Evolutionary conservation across 2,329 filamentous ascomycete species (phyloP).

Genomic region (Arthrobotrys iridis): DNA sequence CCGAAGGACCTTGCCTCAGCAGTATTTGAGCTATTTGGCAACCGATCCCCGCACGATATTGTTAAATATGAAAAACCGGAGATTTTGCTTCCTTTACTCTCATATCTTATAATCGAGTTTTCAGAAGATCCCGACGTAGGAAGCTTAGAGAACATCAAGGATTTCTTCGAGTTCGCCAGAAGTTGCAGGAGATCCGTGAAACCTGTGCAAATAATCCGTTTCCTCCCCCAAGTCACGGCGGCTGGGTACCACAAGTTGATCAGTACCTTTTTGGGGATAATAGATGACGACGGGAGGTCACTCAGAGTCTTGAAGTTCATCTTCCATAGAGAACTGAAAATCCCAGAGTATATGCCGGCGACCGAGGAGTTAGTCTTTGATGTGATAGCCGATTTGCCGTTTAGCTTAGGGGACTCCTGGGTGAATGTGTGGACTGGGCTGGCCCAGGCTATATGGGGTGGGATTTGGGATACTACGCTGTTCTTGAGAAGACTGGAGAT

Average conservation of each 20-base stretch:
- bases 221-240: neutral
- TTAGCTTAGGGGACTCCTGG: slow-evolving; percentile 26
- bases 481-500: slow-evolving; percentile 9
- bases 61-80: slow-evolving; percentile 1
- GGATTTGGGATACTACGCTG: slow-evolving; percentile 15
- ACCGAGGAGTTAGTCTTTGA: slow-evolving; percentile 5
- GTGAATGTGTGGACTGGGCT: slow-evolving; percentile 28
- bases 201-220: neutral
- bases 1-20: no score
- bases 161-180: slow-evolving; percentile 6
- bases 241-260: neutral
- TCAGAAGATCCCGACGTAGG: neutral
- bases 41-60: neutral
- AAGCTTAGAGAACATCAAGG: neutral
- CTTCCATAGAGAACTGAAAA: slow-evolving; percentile 13
- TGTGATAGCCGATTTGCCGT: slow-evolving; percentile 21
- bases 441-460: slow-evolving; percentile 8
- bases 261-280: neutral
- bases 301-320: slow-evolving; percentile 9
- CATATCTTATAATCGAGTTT: neutral
- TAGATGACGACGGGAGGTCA: neutral
- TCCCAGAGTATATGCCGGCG: neutral
- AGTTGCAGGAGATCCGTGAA: neutral
- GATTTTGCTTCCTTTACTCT: slow-evolving; percentile 10
- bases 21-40: neutral